Evolutionary conservation across 1,139 yeast species (phyloP).

Genomic region (Suhomyces terraborum): DNA sequence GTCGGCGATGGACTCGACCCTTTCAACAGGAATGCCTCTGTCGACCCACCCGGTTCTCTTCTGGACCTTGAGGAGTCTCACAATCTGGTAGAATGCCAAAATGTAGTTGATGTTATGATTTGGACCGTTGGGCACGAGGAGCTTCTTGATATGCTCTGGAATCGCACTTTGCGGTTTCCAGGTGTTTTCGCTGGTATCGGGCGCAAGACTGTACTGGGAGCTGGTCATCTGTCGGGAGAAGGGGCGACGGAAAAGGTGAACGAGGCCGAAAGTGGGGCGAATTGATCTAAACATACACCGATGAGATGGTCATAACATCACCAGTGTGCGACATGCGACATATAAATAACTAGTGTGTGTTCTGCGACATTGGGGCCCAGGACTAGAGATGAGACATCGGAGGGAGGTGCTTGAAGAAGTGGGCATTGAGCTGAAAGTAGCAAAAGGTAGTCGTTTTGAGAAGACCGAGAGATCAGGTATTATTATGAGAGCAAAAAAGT

Average conservation of each 20-base stretch:
- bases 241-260: not conserved
- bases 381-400: no score
- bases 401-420: not conserved
- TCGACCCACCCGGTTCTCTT: constrained; percentile 95
- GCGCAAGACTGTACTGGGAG: constrained; percentile 11
- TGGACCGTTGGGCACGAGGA: constrained; percentile 34
- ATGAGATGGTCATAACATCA: constrained; percentile 2
- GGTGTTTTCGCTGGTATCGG: constrained; percentile 21
- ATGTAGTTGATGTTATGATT: constrained; percentile 47
- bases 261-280: not conserved
- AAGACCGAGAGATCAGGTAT: no score
- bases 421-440: no score
- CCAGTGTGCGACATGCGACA: constrained; percentile 1
- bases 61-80: constrained; percentile 74
- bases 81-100: constrained; percentile 73
- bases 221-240: constrained; percentile 5
- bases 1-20: constrained; percentile 79
- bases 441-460: no score
- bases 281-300: constrained; percentile 4
- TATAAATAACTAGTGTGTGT: no score
- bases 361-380: constrained; percentile 2
- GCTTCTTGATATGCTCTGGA: constrained; percentile 50
- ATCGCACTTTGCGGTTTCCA: constrained; percentile 66
- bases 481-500: no score
- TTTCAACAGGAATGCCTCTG: constrained; percentile 53